Conservation (phyloP, 495 filamentous ascomycete species). For the Penicillium fimorum region DNA sequence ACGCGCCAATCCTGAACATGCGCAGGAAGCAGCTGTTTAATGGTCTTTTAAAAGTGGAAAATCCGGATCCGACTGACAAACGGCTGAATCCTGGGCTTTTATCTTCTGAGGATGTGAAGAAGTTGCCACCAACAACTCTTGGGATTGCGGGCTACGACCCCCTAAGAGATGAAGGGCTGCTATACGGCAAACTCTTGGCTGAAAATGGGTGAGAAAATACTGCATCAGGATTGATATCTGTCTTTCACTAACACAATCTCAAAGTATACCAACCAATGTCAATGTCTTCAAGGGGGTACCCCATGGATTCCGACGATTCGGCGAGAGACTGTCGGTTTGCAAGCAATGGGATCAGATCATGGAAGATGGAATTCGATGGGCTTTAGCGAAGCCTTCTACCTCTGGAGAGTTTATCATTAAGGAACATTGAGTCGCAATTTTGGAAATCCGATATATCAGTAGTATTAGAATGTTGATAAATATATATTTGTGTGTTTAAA, state of each 20-base stretch:
- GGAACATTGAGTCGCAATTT: neutral
- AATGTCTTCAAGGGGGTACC: conserved; percentile 45
- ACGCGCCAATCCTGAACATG: conserved; percentile 39
- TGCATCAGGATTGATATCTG: neutral
- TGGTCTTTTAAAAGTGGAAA: conserved; percentile 25
- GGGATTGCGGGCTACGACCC: conserved; percentile 46
- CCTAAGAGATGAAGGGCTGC: conserved; percentile 45
- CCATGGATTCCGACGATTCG: conserved; percentile 44
- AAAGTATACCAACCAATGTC: conserved; percentile 41
- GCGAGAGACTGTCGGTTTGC: conserved; percentile 31
- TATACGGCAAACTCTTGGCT: conserved; percentile 42
- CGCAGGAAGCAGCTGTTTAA: conserved; percentile 33
- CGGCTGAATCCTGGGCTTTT: conserved; percentile 41
- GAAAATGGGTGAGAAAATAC: conserved; percentile 41
- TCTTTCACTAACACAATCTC: neutral
- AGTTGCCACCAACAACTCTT: conserved; percentile 43
- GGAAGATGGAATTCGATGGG: conserved; percentile 41
- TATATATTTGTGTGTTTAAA: no score
- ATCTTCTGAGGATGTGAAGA: conserved; percentile 36
- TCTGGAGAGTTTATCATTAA: neutral
- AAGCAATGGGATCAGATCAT: conserved; percentile 44
- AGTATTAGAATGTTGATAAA: no score
- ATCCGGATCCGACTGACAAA: conserved; percentile 23
- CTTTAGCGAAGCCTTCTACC: conserved; percentile 26
- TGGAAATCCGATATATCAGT: no score